Evolutionary conservation across 2,329 filamentous ascomycete species (phyloP), one percentile per base, ranked within the genome.

Genomic region (Trichoderma arundinaceum): DNA sequence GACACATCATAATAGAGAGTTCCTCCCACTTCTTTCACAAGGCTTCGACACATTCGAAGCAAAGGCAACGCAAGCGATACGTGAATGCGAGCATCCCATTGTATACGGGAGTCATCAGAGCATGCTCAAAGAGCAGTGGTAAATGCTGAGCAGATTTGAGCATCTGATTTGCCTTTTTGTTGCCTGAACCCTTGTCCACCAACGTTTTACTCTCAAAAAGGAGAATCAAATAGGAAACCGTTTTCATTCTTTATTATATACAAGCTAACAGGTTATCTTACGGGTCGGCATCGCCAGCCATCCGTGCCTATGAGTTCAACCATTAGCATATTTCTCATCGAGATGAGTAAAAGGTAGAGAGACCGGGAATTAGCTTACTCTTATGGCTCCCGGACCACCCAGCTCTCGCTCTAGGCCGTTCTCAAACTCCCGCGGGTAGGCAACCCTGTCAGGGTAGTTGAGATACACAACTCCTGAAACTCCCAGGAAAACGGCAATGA

Each of bases 361-460:
- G 7, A 17, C 17, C 35, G 35, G 39, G 6, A n/a, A 3, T 22
- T 38, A 9, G 8, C 90, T 79, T 81, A 92, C 91, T 79, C 85
- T 82, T 61, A 88, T 68, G 65, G 89, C 89, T 72, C 86, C 85
- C 33, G 86, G 77, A 9, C 92, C 92, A 67, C 92, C 92, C 67
- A 95, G 80, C 75, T 94, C 92, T 73, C 84, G 84, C 77, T 92
- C 86, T 69, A 95, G 77, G 22, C 92, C 92, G 69, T 84, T 88
- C 73, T 89, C 87, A 73, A 89, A 95, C 71, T 90, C 88, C 67
- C 88, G 85, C 9, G 91, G 90, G 69, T 83, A 88, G 38, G 88
- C 85, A 51, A 84, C 85, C 76, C 84, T 88, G 76, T 94, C 92
- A 22, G 91, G 91, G 72, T 94, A 94, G 74, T 84, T 83, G 68